These are phyloP conservation scores for Coemansia sp. DNA, from an alignment of 192 early-diverging fungal species.

Conservation along the genomic window DNA sequence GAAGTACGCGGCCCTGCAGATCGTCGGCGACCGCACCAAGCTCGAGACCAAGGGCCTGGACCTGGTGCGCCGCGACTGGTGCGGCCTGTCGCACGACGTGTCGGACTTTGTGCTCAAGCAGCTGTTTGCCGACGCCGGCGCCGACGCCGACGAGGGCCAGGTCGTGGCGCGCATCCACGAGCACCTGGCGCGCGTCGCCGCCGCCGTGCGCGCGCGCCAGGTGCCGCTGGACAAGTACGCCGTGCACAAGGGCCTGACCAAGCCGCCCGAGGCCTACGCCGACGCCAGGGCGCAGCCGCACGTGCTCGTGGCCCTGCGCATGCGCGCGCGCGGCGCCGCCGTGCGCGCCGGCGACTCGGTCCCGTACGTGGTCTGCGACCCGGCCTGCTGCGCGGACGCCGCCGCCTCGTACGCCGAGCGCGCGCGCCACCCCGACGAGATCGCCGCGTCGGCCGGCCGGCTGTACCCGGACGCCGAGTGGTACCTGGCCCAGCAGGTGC, in stretches of 20 bases:
- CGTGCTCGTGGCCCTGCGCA: slow-evolving; percentile 85
- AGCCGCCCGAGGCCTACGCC: slow-evolving; percentile 84
- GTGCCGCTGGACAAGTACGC: slow-evolving; percentile 81
- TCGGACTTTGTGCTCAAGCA: slow-evolving; percentile 69
- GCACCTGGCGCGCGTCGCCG: slow-evolving; percentile 63
- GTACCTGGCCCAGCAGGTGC: slow-evolving; percentile 90
- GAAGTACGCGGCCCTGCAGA: slow-evolving; percentile 88
- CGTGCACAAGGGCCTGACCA: slow-evolving; percentile 92
- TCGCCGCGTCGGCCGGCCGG: slow-evolving; percentile 44
- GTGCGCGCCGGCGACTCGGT: slow-evolving; percentile 85
- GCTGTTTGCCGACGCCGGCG: slow-evolving; percentile 54
- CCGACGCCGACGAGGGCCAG: slow-evolving; percentile 56
- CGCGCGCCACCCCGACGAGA: slow-evolving; percentile 83
- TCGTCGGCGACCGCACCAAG: slow-evolving; percentile 17
- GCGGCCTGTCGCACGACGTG: slow-evolving; percentile 85
- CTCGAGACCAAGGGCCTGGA: slow-evolving; percentile 80
- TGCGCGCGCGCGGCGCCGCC: slow-evolving; percentile 65
- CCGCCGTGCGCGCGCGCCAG: slow-evolving; percentile 63
- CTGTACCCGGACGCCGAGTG: slow-evolving; percentile 75
- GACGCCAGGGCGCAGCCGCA: slow-evolving; percentile 88
- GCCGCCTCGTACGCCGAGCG: slow-evolving; percentile 59
- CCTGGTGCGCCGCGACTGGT: slow-evolving; percentile 97
- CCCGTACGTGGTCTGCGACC: slow-evolving; percentile 84
- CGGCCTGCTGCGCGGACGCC: slow-evolving; percentile 12
- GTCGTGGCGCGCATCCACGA: slow-evolving; percentile 75